These are phyloP conservation scores for Pleodorina starrii DNA, from an alignment of 139 green algal genomes.

Conservation along the genomic window DNA sequence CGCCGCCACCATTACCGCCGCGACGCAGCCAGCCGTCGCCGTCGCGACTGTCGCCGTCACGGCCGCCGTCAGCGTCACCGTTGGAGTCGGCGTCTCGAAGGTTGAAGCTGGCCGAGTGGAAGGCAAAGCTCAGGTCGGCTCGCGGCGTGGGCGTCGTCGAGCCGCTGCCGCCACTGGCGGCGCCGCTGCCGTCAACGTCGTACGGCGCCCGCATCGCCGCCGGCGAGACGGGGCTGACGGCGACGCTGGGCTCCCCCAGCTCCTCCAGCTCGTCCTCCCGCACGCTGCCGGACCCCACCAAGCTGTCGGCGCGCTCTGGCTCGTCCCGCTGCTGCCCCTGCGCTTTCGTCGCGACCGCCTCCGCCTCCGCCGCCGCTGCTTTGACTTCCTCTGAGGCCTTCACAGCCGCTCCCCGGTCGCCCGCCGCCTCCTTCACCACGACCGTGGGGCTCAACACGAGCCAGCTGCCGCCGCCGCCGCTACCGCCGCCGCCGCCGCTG, in stretches of 20 bases:
- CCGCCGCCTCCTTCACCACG: neutral
- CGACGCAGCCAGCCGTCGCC: neutral
- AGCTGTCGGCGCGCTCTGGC: neutral
- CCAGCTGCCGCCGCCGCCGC: neutral
- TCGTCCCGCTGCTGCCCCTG: neutral
- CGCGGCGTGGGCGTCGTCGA: constrained; percentile 17
- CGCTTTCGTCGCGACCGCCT: neutral
- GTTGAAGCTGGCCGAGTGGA: neutral
- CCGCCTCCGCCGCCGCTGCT: neutral
- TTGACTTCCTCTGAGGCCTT: neutral
- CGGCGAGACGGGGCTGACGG: neutral
- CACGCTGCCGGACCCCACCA: neutral
- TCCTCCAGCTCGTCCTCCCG: neutral
- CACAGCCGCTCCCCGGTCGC: neutral
- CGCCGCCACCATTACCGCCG: neutral
- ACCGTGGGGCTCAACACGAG: constrained; percentile 6
- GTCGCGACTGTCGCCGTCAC: neutral
- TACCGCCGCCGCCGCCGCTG: neutral
- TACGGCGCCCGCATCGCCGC: neutral
- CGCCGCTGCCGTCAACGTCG: neutral
- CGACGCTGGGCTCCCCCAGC: neutral
- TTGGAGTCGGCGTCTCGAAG: neutral
- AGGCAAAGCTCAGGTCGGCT: constrained; percentile 3
- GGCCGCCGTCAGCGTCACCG: neutral
- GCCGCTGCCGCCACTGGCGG: neutral